Base-by-base conservation (phyloP, 768 basidiomycete genomes). In the Flagelloscypha sp. region DNA sequence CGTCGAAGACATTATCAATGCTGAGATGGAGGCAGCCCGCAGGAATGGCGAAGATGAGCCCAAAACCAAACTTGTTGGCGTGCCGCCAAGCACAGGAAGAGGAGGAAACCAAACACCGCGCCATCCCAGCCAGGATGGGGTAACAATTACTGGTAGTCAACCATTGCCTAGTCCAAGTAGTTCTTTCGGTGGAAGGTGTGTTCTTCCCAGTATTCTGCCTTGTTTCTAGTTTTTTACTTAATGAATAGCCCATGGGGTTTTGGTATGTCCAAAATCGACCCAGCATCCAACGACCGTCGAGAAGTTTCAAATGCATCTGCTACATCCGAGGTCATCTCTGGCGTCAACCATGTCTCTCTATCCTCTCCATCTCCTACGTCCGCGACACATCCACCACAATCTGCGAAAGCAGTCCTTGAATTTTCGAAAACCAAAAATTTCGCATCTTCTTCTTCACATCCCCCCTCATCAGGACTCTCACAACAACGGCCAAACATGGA, bases 231-330 rank as follows among this genome's bases (percentile, higher is more conserved):
- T 74, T 78, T 11, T 75, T 71, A 57, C 62, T 93, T 31, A 93
- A 95, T n/a, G n/a, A n/a, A n/a, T n/a, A n/a, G n/a, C 67, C 84
- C 82, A 46, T 87, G 79, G 66, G 79, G 79, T 0, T 94, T 99
- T 49, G 82, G 79, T 3, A 98, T 98, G 94, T 81, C 73, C 61
- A 86, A 80, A 60, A 93, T 97, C 48, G 84, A 79, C 15, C n/a
- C n/a, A n/a, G n/a, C n/a, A n/a, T n/a, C n/a, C n/a, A n/a, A n/a
- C n/a, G n/a, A n/a, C n/a, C n/a, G n/a, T n/a, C n/a, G n/a, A n/a
- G n/a, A n/a, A n/a, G n/a, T n/a, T n/a, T n/a, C n/a, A n/a, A n/a
- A n/a, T n/a, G n/a, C n/a, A n/a, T n/a, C n/a, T n/a, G n/a, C n/a
- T n/a, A n/a, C n/a, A n/a, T n/a, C n/a, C n/a, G n/a, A n/a, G n/a